Percentiles rank a stretch among this genome's conserved stretches.
phyloP scores from a whole-genome alignment of 371 early-diverging fungal genomes.

The Mucor lusitanicus region DNA sequence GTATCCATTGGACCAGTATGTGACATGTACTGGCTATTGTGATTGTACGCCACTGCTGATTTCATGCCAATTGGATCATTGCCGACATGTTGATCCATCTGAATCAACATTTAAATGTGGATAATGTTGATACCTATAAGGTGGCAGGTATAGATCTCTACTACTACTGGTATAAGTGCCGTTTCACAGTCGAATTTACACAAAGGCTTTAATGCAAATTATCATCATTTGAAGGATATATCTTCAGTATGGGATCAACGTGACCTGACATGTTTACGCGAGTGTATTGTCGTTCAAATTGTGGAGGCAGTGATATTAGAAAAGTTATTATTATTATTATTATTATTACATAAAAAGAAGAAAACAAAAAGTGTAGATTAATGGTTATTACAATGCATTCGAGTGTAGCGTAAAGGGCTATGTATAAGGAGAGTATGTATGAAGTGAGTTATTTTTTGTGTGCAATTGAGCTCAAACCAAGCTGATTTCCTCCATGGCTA shows the following conservation, averaged over 20 bases:
- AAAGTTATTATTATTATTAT: not conserved
- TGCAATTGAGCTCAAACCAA: conserved; percentile 20
- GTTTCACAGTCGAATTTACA: too few species aligned
- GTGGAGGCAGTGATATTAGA: not conserved
- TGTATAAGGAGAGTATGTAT: not conserved
- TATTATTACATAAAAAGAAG: not conserved
- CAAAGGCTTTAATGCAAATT: not conserved
- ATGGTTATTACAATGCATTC: not conserved
- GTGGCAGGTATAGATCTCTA: too few species aligned
- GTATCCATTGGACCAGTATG: not conserved
- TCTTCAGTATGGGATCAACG: too few species aligned
- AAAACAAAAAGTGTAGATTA: not conserved
- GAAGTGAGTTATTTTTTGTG: not conserved
- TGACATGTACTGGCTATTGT: not conserved
- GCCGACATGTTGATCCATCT: too few species aligned
- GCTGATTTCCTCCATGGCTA: conserved; percentile 3
- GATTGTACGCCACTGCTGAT: not conserved
- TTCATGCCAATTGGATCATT: not conserved
- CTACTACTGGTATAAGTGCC: too few species aligned
- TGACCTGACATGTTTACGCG: not conserved
- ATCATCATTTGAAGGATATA: not conserved
- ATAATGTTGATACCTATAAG: too few species aligned
- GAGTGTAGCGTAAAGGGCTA: not conserved
- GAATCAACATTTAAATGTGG: too few species aligned
- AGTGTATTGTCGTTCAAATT: not conserved